A percentile compares a stretch with the other conserved stretches of the same genome.
These are phyloP conservation scores for Pezicula radicicola DNA, from an alignment of 2,329 filamentous ascomycete genomes.

Conservation along the genomic window DNA sequence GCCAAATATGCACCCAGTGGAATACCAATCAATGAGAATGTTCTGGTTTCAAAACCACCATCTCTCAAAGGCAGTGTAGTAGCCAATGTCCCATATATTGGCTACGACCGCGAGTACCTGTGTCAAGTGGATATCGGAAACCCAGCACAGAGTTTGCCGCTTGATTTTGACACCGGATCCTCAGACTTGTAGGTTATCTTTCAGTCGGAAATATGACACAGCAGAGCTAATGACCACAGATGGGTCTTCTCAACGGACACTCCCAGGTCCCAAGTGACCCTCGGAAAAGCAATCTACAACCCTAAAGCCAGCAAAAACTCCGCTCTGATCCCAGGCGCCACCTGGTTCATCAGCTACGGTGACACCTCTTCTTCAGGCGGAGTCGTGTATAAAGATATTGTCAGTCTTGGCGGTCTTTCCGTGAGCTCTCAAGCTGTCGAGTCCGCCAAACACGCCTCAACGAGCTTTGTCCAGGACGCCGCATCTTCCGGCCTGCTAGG, in stretches of 20 bases:
- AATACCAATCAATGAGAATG: neutral
- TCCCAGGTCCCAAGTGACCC: constrained; percentile 9
- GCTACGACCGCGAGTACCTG: constrained; percentile 11
- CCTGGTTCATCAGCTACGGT: constrained; percentile 21
- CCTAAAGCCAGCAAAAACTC: constrained; percentile 10
- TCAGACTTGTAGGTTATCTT: constrained; percentile 11
- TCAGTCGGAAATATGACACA: neutral
- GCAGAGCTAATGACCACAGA: neutral
- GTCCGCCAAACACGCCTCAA: constrained; percentile 14
- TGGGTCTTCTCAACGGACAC: constrained; percentile 21
- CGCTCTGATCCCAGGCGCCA: constrained; percentile 8
- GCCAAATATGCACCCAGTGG: neutral
- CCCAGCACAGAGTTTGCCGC: constrained; percentile 11
- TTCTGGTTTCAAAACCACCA: too few relatives aligned
- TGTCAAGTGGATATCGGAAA: constrained; percentile 13
- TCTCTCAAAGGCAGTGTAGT: neutral
- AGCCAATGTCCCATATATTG: neutral
- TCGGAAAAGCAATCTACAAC: constrained; percentile 16
- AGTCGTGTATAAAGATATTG: constrained; percentile 14
- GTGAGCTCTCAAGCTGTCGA: constrained; percentile 16
- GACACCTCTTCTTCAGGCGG: constrained; percentile 29
- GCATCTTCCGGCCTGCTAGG: constrained; percentile 55
- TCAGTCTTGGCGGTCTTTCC: constrained; percentile 15
- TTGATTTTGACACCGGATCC: constrained; percentile 18
- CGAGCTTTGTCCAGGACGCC: constrained; percentile 21